A percentile compares a stretch with the other conserved stretches of the same genome.
Conservation (phyloP, 495 filamentous ascomycete species). For the Oidiodendron maius region DNA sequence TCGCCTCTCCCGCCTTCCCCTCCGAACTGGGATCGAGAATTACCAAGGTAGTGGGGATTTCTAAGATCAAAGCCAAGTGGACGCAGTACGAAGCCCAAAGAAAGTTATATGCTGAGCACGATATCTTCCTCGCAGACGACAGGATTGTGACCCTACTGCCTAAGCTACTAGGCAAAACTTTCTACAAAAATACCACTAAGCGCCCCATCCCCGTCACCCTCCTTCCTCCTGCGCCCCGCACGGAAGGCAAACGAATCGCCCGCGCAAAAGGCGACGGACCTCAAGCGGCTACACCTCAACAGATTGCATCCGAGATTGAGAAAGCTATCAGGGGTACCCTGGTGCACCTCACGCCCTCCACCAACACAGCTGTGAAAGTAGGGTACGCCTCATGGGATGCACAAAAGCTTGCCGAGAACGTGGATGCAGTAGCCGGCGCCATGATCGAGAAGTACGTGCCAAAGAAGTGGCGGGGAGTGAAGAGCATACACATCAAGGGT, state of each 20-base stretch:
- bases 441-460: slow-evolving; percentile 73
- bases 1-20: slow-evolving; percentile 71
- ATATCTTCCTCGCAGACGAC: slow-evolving; percentile 84
- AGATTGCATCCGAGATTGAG: slow-evolving; percentile 66
- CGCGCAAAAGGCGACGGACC: slow-evolving; percentile 38
- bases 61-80: slow-evolving; percentile 81
- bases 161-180: slow-evolving; percentile 72
- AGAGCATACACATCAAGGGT: slow-evolving; percentile 81
- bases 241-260: slow-evolving; percentile 60
- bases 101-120: slow-evolving; percentile 77
- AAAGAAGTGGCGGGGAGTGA: slow-evolving; percentile 78
- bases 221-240: slow-evolving; percentile 52
- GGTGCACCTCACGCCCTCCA: slow-evolving; percentile 65
- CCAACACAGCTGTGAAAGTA: slow-evolving; percentile 60
- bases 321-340: slow-evolving; percentile 63
- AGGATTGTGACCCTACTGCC: slow-evolving; percentile 74
- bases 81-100: slow-evolving; percentile 79
- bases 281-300: slow-evolving; percentile 35
- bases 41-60: slow-evolving; percentile 71
- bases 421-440: slow-evolving; percentile 60
- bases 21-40: slow-evolving; percentile 63
- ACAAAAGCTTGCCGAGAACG: slow-evolving; percentile 72
- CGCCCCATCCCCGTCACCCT: slow-evolving; percentile 81
- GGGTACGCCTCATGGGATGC: slow-evolving; percentile 67
- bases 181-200: slow-evolving; percentile 74